Evolutionary conservation across 2,329 filamentous ascomycete genomes (phyloP).

Genomic region (Sclerotinia sclerotiorum): DNA sequence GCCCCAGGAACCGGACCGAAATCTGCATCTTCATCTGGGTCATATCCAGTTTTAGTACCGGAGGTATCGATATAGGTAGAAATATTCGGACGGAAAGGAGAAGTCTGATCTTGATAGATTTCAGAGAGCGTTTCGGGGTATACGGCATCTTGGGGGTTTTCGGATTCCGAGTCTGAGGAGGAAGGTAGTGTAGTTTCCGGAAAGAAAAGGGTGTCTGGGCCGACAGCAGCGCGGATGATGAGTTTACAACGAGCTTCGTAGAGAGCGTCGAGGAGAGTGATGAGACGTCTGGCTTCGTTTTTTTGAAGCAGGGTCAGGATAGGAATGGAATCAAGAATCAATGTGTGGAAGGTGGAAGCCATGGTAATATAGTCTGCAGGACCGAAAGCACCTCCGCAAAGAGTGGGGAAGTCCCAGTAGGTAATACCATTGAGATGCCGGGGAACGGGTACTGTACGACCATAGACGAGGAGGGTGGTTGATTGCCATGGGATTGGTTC

Average conservation of each 20-base stretch:
- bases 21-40: slow-evolving; percentile 58
- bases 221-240: slow-evolving; percentile 63
- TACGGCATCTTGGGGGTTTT: slow-evolving; percentile 50
- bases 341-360: slow-evolving; percentile 75
- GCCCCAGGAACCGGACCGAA: slow-evolving; percentile 45
- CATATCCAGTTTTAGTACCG: slow-evolving; percentile 48
- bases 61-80: slow-evolving; percentile 57
- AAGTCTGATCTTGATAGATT: slow-evolving; percentile 74
- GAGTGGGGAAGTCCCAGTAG: slow-evolving; percentile 65
- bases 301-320: slow-evolving; percentile 66
- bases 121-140: slow-evolving; percentile 68
- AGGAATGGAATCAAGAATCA: slow-evolving; percentile 71
- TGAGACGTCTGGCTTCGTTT: slow-evolving; percentile 78
- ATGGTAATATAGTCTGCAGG: slow-evolving; percentile 82
- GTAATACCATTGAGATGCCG: slow-evolving; percentile 57
- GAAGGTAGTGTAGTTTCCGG: slow-evolving; percentile 50
- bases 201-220: slow-evolving; percentile 76
- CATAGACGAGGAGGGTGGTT: slow-evolving; percentile 56
- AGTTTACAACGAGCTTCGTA: slow-evolving; percentile 82
- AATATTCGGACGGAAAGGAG: slow-evolving; percentile 77
- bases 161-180: slow-evolving; percentile 37
- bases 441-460: slow-evolving; percentile 60
- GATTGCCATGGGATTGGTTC: slow-evolving; percentile 46
- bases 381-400: slow-evolving; percentile 65
- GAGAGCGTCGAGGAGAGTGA: slow-evolving; percentile 75